Percentiles rank a stretch among this genome's conserved stretches.
Conservation (phyloP, 2,329 filamentous ascomycete species). For the Aureobasidium musti region DNA sequence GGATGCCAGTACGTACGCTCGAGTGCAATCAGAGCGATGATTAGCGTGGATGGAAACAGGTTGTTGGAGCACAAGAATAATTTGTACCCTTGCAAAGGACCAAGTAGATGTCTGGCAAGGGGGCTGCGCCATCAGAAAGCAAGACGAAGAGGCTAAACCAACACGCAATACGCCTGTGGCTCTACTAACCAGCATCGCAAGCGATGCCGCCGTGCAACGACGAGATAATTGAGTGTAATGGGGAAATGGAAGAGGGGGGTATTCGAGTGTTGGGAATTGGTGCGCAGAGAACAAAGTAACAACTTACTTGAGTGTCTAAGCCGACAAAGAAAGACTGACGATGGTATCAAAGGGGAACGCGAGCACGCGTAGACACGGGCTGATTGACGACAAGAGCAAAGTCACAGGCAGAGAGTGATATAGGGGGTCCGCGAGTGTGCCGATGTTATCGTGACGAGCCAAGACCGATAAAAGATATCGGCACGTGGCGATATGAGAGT, state of each 20-base stretch:
- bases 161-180: too few relatives aligned
- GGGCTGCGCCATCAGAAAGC: neutral
- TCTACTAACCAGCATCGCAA: too few relatives aligned
- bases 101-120: too few relatives aligned
- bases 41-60: neutral
- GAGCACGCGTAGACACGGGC: neutral
- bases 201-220: too few relatives aligned
- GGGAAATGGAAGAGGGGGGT: too few relatives aligned
- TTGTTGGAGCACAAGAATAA: neutral
- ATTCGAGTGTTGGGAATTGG: neutral
- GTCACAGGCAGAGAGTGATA: neutral
- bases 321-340: neutral
- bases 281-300: neutral
- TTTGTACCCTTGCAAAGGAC: neutral
- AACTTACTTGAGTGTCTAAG: neutral
- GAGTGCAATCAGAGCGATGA: neutral
- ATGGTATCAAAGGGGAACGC: neutral
- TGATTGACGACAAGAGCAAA: neutral
- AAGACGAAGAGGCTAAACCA: neutral
- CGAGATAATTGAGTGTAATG: neutral
- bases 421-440: neutral
- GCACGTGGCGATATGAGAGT: too few relatives aligned
- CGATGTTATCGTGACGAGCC: neutral
- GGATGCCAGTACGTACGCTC: neutral
- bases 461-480: neutral